Evolutionary conservation across 2,329 filamentous ascomycete species (phyloP).

Genomic region (Colletotrichum gigasporum): DNA sequence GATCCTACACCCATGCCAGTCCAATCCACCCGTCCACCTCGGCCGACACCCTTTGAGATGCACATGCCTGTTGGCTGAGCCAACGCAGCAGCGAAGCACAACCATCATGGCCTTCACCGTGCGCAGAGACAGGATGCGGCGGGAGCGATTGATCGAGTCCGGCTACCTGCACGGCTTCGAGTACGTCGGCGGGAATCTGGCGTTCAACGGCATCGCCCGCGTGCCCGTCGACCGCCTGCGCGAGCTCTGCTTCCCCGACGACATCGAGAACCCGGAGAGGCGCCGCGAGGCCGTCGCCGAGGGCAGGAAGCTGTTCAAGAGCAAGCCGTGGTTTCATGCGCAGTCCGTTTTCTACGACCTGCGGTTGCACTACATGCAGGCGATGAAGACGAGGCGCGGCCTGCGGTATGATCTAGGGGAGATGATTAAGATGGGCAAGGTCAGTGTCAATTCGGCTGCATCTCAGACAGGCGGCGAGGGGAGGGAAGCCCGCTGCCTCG

Average conservation of each 20-base stretch:
- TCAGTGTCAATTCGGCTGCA: not conserved
- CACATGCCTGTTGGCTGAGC: no score
- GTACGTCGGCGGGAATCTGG: not conserved
- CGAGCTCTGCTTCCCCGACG: conserved; percentile 6
- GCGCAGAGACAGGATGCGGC: not conserved
- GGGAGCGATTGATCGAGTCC: not conserved
- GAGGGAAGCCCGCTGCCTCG: no score
- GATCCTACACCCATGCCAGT: not conserved
- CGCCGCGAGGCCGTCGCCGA: not conserved
- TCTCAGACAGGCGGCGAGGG: no score
- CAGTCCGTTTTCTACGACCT: not conserved
- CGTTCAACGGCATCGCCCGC: not conserved
- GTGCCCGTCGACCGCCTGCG: not conserved
- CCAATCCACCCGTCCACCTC: no score
- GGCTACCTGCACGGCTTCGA: not conserved
- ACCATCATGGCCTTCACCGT: not conserved
- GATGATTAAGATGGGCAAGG: not conserved
- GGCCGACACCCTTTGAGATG: no score
- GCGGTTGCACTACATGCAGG: not conserved
- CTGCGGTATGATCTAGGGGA: not conserved
- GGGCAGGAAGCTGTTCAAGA: not conserved
- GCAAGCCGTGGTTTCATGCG: not conserved
- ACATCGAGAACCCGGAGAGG: not conserved
- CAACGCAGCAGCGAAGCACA: no score
- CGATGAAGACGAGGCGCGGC: not conserved